Evolutionary conservation across 192 early-diverging fungal genomes (phyloP), one percentile per base, ranked within the genome.

Genomic region (Funneliformis geosporum): DNA sequence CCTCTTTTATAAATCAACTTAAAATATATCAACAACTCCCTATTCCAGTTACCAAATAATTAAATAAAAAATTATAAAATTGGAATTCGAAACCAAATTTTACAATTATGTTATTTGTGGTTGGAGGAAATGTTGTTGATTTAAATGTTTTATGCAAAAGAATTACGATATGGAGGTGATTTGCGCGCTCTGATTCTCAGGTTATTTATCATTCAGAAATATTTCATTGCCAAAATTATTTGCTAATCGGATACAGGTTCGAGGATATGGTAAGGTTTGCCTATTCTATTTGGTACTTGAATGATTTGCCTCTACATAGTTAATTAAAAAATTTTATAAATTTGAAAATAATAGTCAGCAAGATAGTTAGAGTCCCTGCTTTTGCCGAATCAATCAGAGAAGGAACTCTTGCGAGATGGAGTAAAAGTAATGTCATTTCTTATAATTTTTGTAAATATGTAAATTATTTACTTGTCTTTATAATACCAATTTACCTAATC

Each of bases 301-400:
- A 55, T 21, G 16, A 55, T n/a, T 55, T 55, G 50, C 33, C 33
- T 33, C 33, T 18, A 2, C 50, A 18, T 21, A 55, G 6, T 55
- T 55, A 55, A 55, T 55, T 55, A 55, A 16, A 5, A 16, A 43
- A 43, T 43, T 43, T 43, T 43, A 21, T 55, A 7, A 21, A 21
- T 55, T 55, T 55, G 18, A 50, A 50, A 69, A 69, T 69, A 21
- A 40, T 69, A 90, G 94, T 93, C 75, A 94, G 94, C 76, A 94
- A 95, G 82, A 84, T 94, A 80, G 90, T 99, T 86, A 93, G 96
- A 88, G 93, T 94, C 25, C 98, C 98, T 72, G 91, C 93, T 59
- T 96, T 99, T 95, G 98, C 96, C 70, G 98, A 99, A 82, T 98
- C 96, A 38, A 98, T 99, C 85, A 94, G 96, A 46, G 98, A 99